Percentiles rank a stretch among this genome's conserved stretches.
These are phyloP conservation scores for Colletotrichum sp. DNA, from an alignment of 2,329 filamentous ascomycete species.

Conservation along the genomic window DNA sequence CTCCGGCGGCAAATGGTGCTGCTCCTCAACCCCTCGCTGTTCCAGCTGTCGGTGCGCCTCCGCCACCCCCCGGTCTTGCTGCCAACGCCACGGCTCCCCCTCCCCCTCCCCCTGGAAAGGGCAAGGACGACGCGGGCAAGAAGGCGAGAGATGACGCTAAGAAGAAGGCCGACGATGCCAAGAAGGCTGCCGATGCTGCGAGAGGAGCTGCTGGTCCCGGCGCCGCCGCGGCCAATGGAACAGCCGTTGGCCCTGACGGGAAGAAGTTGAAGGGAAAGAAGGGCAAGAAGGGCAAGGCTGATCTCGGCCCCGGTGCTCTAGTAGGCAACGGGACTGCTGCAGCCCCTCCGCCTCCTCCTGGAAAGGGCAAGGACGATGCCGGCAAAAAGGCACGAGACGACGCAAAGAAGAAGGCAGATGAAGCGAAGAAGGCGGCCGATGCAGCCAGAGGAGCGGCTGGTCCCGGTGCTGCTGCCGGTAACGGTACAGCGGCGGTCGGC, in stretches of 20 bases:
- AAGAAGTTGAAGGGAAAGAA: background rate
- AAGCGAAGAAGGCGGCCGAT: background rate
- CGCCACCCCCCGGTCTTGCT: background rate
- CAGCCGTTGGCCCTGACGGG: background rate
- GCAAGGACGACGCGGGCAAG: background rate
- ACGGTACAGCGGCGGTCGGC: background rate
- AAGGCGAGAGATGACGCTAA: constrained; percentile 2
- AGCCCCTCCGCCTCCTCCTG: background rate
- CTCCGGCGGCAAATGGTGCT: background rate
- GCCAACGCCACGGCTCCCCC: background rate
- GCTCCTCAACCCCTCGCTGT: background rate
- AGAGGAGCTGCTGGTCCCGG: background rate
- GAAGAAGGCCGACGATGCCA: background rate
- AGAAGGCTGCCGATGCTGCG: background rate
- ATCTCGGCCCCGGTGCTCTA: background rate
- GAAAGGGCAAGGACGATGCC: background rate
- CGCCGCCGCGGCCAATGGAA: background rate
- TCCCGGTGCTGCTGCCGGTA: background rate
- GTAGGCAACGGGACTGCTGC: background rate
- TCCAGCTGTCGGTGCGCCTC: background rate
- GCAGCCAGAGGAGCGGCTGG: background rate
- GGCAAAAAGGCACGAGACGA: background rate
- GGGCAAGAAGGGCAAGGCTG: background rate
- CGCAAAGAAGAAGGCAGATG: constrained; percentile 1
- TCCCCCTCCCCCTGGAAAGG: background rate